phyloP scores from a whole-genome alignment of 1,284 basidiomycete species.

The Cryptococcus hybrid region DNA sequence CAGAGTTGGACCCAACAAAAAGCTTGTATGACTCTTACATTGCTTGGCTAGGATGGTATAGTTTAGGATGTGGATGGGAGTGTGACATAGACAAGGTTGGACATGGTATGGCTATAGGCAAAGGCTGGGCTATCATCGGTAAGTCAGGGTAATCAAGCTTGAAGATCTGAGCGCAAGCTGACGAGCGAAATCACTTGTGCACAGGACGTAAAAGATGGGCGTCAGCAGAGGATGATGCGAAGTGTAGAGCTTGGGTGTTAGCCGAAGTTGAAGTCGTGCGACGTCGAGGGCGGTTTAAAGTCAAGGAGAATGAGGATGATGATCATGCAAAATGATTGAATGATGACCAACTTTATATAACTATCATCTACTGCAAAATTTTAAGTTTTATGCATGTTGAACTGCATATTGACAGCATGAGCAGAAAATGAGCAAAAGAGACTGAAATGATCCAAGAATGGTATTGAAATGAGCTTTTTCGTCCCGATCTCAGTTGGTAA shows the following conservation, averaged over 20 bases:
- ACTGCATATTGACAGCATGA: no score
- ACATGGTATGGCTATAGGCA: conserved; percentile 64
- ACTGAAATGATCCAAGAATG: no score
- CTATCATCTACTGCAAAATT: no score
- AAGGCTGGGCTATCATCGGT: conserved; percentile 90
- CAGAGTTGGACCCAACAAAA: conserved; percentile 55
- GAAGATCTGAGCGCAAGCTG: neutral
- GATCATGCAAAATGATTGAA: conserved; percentile 17
- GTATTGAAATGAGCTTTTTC: no score
- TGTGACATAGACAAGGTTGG: conserved; percentile 81
- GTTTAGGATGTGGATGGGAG: conserved; percentile 73
- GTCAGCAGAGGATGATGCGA: conserved; percentile 22
- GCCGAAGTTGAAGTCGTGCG: conserved; percentile 40
- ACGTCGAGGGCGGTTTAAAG: conserved; percentile 36
- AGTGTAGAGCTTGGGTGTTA: conserved; percentile 41
- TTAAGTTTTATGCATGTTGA: no score
- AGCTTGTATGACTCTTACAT: conserved; percentile 77
- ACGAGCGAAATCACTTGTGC: neutral
- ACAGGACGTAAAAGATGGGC: conserved; percentile 39
- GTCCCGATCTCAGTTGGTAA: no score
- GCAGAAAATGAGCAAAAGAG: no score
- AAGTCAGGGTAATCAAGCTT: conserved; percentile 33
- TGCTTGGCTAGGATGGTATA: conserved; percentile 73
- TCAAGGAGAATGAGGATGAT: conserved; percentile 47
- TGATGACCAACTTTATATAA: no score